Base-by-base conservation (phyloP, 768 basidiomycete species). In the Psilocybe cubensis region DNA sequence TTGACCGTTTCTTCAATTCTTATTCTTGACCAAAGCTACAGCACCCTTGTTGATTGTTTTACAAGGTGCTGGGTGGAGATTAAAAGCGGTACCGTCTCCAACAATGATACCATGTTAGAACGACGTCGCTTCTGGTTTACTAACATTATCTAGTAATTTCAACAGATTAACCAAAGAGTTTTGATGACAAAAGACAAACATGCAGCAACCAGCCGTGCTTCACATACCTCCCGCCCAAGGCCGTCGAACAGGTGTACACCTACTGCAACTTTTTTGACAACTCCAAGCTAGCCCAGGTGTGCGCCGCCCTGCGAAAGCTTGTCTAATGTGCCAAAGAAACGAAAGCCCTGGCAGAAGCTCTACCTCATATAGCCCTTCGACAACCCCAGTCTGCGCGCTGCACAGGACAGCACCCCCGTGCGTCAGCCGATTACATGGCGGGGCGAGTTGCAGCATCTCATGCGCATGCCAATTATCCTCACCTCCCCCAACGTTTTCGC, bases 291-390 rank as follows among this genome's bases (percentile, higher is more conserved):
- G 74, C 87, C 0, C 83, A 84, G 66, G 80, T 82, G 11, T 85
- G 81, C 61, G 72, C 70, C 3, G 41, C 43, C n/a, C 47, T 73
- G 48, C 70, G 74, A 53, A 64, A 61, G 3, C 60, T 85, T 55
- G 68, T 89, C 21, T 86, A 87, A 61, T 52, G 67, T 41, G 59
- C 76, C 2, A 69, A 71, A 8, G 76, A 82, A 60, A 73, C 73
- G 21, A 72, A 82, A n/a, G 44, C 70, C 89, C 29, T 92, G 90
- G 90, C 79, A 86, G 8, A 72, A 70, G 8, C 75, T 91, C 4
- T 92, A 90, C 68, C 84, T 92, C 41, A 63, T 70, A 0, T 80
- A 84, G 54, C 76, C 81, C 0, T 77, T 89, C 54, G 90, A 91
- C 57, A 87, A 91, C 62, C 88, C 84, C 1, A 74, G 84, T 7